These are phyloP conservation scores for Curvularia spicifera DNA, from an alignment of 2,329 filamentous ascomycete species.

Conservation along the genomic window DNA sequence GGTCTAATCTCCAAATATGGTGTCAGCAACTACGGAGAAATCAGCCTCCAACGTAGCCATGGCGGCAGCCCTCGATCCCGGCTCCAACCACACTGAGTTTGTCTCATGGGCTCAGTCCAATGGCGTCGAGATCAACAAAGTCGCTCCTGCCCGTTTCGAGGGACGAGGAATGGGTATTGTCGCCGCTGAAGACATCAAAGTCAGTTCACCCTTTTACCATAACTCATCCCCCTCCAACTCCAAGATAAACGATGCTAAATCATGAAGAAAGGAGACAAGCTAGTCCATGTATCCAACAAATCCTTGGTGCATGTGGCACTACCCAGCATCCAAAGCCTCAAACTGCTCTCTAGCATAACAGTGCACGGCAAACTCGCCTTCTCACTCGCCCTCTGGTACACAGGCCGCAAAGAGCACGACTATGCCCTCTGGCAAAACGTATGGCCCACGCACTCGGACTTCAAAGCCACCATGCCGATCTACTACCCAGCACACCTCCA, in stretches of 20 bases:
- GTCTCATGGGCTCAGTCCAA: constrained; percentile 70
- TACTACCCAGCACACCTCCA: constrained; percentile 58
- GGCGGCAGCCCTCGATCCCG: constrained; percentile 44
- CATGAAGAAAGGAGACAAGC: constrained; percentile 61
- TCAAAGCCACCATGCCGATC: constrained; percentile 64
- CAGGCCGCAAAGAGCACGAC: constrained; percentile 50
- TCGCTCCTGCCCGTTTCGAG: constrained; percentile 70
- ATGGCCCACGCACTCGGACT: constrained; percentile 68
- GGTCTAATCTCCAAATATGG: rapidly evolving
- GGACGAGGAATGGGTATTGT: constrained; percentile 80
- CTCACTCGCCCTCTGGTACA: constrained; percentile 61
- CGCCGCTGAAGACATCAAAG: constrained; percentile 70
- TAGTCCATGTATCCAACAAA: constrained; percentile 69
- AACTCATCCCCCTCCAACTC: not conserved
- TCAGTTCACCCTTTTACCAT: constrained; percentile 44
- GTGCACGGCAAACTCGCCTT: constrained; percentile 77
- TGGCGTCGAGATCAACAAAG: constrained; percentile 71
- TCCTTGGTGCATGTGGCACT: constrained; percentile 69
- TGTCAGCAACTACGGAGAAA: not conserved
- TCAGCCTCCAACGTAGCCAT: constrained; percentile 20
- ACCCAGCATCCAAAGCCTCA: constrained; percentile 55
- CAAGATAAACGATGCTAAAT: constrained; percentile 22
- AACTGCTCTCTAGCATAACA: constrained; percentile 62
- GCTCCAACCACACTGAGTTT: constrained; percentile 61
- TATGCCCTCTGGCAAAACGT: constrained; percentile 67